Evolutionary conservation across 2,329 filamentous ascomycete genomes (phyloP), one percentile per base, ranked within the genome.

Genomic region (Verruconis gallopava): DNA sequence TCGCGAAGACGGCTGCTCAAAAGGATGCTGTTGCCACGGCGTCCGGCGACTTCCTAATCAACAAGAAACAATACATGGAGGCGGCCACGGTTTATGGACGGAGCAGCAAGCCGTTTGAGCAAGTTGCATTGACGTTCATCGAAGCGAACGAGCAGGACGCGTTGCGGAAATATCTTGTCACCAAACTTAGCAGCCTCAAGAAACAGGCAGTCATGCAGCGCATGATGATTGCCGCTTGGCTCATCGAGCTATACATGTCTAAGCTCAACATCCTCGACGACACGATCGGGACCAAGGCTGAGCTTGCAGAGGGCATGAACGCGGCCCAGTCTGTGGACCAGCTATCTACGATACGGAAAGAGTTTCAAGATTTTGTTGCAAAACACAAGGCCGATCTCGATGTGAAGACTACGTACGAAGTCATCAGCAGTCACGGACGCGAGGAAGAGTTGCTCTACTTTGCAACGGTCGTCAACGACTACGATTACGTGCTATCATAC

Each of bases 91-190:
- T 96, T 2, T 95, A 94, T 58, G 91, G 91, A 11, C 85, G 85
- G 59, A 96, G 91, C 62, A 95, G 84, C 57, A 96, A 96, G 64
- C 79, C 85, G 0, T 98, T 98, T 50, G 91, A 98, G 57, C 86
- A 98, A 56, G 89, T 98, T 36, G 88, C 88, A 17, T 68, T 98
- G 25, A 79, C 77, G 1, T 83, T 98, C 53, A 88, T 98, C 49
- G 88, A 96, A 60, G 81, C 83, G 48, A 79, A 79, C 30, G 85
- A 96, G 59, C 81, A 85, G 44, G 89, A 96, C 64, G 89, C 91
- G 1, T 63, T 98, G 49, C 77, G 89, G 37, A 89, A 84, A 54
- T 98, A 98, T 54, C 70, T 98, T 3, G 61, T 89, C 17, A 83
- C 85, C 0, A 95, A 93, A 61, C 68, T 98, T 21, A 72, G 74